phyloP scores from a whole-genome alignment of 2,329 filamentous ascomycete genomes.

The Cladosporium sp. region DNA sequence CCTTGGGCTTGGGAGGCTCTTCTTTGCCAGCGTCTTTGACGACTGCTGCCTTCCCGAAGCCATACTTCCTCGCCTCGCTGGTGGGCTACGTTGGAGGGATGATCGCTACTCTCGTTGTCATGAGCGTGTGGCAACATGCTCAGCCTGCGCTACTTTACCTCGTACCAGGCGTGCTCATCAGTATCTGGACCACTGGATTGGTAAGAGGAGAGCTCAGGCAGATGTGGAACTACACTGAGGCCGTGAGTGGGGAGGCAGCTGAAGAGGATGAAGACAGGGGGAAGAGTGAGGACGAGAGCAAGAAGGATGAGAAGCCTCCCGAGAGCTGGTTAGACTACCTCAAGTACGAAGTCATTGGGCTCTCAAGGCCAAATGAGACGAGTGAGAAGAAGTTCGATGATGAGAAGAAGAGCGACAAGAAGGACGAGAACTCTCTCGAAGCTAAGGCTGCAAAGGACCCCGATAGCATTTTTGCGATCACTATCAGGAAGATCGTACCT shows the following conservation, averaged over 20 bases:
- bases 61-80: constrained; percentile 77
- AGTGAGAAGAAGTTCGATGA: constrained; percentile 24
- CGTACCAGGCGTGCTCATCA: constrained; percentile 75
- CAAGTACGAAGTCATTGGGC: constrained; percentile 9
- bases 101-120: constrained; percentile 68
- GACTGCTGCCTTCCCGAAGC: constrained; percentile 64
- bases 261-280: constrained; percentile 19
- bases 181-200: constrained; percentile 70
- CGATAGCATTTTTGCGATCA: constrained; percentile 12
- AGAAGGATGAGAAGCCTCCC: constrained; percentile 5
- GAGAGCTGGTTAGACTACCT: constrained; percentile 8
- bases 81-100: constrained; percentile 76
- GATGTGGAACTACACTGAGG: constrained; percentile 81
- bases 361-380: constrained; percentile 1
- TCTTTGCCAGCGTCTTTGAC: constrained; percentile 15
- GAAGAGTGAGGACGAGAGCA: constrained; percentile 8
- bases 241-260: constrained; percentile 41
- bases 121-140: constrained; percentile 73
- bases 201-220: constrained; percentile 65
- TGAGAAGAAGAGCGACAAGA: constrained; percentile 12
- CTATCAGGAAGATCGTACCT: constrained; percentile 10
- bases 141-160: constrained; percentile 92
- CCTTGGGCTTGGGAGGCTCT: constrained; percentile 32
- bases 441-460: constrained; percentile 8
- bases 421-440: constrained; percentile 6